phyloP scores from a whole-genome alignment of 768 basidiomycete species.

The Calocybe cyanea region DNA sequence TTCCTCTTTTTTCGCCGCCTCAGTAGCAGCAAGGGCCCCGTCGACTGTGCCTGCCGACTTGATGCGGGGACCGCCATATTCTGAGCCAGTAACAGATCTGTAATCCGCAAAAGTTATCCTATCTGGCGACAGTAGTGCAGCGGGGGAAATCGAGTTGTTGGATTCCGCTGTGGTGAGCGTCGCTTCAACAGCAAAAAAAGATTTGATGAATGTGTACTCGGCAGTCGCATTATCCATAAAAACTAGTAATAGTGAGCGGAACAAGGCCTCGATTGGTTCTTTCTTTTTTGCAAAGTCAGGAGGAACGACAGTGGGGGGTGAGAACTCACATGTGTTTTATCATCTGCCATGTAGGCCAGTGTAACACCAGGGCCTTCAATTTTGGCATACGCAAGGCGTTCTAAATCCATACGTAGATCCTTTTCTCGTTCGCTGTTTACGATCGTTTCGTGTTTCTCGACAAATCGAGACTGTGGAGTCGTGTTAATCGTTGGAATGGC shows the following conservation, averaged over 20 bases:
- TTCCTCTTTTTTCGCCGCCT: constrained; percentile 52
- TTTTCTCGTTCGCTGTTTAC: constrained; percentile 40
- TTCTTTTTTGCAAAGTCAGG: constrained; percentile 43
- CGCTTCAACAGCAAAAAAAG: constrained; percentile 66
- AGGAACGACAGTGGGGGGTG: background rate
- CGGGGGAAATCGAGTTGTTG: constrained; percentile 30
- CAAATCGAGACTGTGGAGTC: constrained; percentile 53
- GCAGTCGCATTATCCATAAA: constrained; percentile 93
- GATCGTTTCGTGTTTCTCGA: constrained; percentile 70
- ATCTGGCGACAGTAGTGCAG: constrained; percentile 41
- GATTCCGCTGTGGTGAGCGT: constrained; percentile 30
- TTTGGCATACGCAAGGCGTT: constrained; percentile 62
- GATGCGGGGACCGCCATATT: constrained; percentile 37
- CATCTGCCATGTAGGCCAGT: constrained; percentile 85
- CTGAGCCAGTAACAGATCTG: constrained; percentile 46
- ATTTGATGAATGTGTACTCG: constrained; percentile 83
- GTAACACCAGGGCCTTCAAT: constrained; percentile 80
- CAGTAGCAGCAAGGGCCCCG: constrained; percentile 29
- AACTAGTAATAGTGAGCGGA: constrained; percentile 83
- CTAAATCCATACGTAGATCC: constrained; percentile 40
- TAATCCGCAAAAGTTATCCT: constrained; percentile 35
- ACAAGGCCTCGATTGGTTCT: constrained; percentile 78
- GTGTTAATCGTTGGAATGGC: background rate
- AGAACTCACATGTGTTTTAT: constrained; percentile 75
- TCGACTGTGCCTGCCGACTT: constrained; percentile 27